Percentiles rank a stretch among this genome's conserved stretches.
Conservation (phyloP, 768 basidiomycete genomes). For the Phylloporus sp. region DNA sequence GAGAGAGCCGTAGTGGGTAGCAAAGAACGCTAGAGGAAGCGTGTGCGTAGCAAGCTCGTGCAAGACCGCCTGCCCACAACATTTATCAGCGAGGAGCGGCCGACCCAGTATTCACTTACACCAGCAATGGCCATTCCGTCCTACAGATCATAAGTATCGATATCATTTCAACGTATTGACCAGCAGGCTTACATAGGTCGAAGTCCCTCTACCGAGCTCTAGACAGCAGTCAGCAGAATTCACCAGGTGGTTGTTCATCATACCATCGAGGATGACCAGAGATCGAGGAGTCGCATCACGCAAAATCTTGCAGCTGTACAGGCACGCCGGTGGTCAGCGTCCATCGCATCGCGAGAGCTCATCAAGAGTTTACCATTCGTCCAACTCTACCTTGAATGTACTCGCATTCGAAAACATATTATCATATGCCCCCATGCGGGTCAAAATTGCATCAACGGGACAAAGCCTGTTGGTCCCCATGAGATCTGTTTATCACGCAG, state of each 20-base stretch:
- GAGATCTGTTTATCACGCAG: background rate
- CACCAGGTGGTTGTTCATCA: slow-evolving; percentile 16
- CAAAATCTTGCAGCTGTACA: slow-evolving; percentile 79
- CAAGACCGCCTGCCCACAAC: slow-evolving; percentile 63
- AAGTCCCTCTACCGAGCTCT: slow-evolving; percentile 96
- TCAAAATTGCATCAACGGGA: slow-evolving; percentile 88
- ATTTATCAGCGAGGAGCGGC: slow-evolving; percentile 3
- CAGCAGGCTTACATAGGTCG: slow-evolving; percentile 65
- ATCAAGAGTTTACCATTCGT: slow-evolving; percentile 69
- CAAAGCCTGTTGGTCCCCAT: slow-evolving; percentile 50
- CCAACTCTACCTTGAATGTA: slow-evolving; percentile 98
- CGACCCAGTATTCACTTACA: slow-evolving; percentile 35
- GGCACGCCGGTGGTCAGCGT: background rate
- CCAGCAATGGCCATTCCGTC: slow-evolving; percentile 99
- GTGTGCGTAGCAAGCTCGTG: slow-evolving; percentile 94
- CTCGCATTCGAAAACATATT: slow-evolving; percentile 93
- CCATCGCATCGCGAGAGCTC: background rate
- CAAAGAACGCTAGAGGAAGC: slow-evolving; percentile 89
- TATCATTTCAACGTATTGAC: slow-evolving; percentile 8
- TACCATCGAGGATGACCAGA: slow-evolving; percentile 91
- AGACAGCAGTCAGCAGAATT: slow-evolving; percentile 9
- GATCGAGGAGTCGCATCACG: slow-evolving; percentile 92
- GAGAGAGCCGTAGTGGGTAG: slow-evolving; percentile 94
- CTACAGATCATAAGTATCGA: slow-evolving; percentile 33
- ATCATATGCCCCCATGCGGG: slow-evolving; percentile 98